Base-by-base conservation (phyloP, 306 rosid genomes). In the Prunus salicina region DNA sequence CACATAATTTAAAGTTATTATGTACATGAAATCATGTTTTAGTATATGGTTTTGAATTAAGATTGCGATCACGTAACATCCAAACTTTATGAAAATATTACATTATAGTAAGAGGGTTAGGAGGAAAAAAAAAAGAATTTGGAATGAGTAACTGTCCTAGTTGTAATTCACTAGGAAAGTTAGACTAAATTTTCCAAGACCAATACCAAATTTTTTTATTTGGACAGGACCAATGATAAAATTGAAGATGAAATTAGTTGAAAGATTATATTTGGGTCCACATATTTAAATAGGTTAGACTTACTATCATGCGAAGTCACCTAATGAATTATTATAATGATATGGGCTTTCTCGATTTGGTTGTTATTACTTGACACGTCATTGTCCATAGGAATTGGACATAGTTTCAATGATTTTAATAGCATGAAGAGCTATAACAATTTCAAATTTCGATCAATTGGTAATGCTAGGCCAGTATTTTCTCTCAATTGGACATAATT, bases 271-370 rank as follows among this genome's bases (percentile, higher is more conserved):
- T 18, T 64, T 34, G 27, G 49, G 49, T 0, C 34, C 51, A 53
- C 32, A 6, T 12, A 53, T n/a, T 52, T 55, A 20, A 71, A n/a
- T 34, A 32, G 64, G 65, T 38, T 72, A 30, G 75, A 32, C 63
- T 52, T 52, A 30, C 75, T 38, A 71, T 71, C 75, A 52, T 28
- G 75, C 50, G 7, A 51, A 52, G 49, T 71, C 75, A 56, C 76
- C 66, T 6, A 32, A 30, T 32, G 7, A 3, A 9, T 19, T 34
- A 34, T 34, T 0, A 34, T 22, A 28, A 49, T 49, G 20, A 67
- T 14, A 3, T 50, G 43, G 9, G 9, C 62, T 1, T 67, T 32
- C 49, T 38, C 20, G 57, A 28, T 4, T 18, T 32, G 41, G 28
- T 18, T 12, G 0, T 70, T 70, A 34, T 20, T 19, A 53, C 52